Conservation (phyloP, 176 grass and related monocot genomes). For the Oryza brachyantha region DNA sequence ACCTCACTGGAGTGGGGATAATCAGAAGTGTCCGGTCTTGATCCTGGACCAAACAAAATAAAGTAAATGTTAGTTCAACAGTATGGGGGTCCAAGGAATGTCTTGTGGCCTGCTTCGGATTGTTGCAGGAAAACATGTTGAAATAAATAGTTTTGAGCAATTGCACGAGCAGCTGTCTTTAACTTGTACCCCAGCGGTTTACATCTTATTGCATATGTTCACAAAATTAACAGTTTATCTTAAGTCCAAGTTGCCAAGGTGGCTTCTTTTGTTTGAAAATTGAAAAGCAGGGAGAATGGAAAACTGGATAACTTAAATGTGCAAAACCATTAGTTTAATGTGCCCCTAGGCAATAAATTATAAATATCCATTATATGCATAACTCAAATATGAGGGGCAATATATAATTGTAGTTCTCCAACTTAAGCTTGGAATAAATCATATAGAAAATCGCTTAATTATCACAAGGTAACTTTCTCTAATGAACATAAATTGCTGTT, state of each 20-base stretch:
- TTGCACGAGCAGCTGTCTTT: not conserved
- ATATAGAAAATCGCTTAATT: not conserved
- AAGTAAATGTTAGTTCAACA: conserved; percentile 38
- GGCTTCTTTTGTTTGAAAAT: not conserved
- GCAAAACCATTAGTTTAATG: not conserved
- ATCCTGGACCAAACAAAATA: conserved; percentile 51
- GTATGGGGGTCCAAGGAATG: conserved; percentile 4
- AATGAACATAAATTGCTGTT: not conserved
- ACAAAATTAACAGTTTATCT: not conserved
- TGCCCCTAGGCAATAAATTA: not conserved
- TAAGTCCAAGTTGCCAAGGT: not conserved
- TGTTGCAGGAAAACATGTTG: not conserved
- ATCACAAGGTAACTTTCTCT: not conserved
- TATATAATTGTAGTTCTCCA: conserved; percentile 1
- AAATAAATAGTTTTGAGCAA: not conserved
- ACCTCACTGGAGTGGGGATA: conserved; percentile 79
- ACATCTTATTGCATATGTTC: not conserved
- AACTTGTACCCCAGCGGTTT: not conserved
- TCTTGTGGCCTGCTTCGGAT: not conserved
- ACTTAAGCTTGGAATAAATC: not conserved
- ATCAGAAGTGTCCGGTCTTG: conserved; percentile 61
- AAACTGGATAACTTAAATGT: not conserved
- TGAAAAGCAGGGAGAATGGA: not conserved
- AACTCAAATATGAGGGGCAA: not conserved
- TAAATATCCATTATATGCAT: not conserved